A percentile compares a stretch with the other conserved stretches of the same genome.
These are phyloP conservation scores for Cordyceps cicadae DNA, from an alignment of 2,329 filamentous ascomycete species.

Conservation along the genomic window DNA sequence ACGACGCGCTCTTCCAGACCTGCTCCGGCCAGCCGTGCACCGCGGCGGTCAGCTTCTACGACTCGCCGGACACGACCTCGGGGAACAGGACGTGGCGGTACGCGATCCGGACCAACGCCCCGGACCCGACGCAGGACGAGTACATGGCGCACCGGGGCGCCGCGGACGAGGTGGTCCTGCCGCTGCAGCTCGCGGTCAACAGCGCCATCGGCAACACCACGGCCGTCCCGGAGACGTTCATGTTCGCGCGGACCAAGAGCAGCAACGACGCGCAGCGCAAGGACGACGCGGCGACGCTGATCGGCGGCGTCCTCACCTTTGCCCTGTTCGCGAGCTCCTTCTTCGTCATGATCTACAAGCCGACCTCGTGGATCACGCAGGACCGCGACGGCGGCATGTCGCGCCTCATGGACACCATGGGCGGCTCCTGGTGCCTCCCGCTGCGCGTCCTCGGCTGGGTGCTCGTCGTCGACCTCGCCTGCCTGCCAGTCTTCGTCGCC, in stretches of 20 bases:
- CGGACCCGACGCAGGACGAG: slow-evolving; percentile 36
- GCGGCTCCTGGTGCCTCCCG: slow-evolving; percentile 29
- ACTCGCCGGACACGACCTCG: slow-evolving; percentile 21
- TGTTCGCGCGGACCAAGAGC: slow-evolving; percentile 15
- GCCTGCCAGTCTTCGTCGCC: slow-evolving; percentile 32
- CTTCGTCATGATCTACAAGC: slow-evolving; percentile 11
- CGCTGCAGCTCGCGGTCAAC: slow-evolving; percentile 27
- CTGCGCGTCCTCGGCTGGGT: slow-evolving; percentile 22
- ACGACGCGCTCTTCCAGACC: slow-evolving; percentile 13
- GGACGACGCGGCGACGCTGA: background rate
- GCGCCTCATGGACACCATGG: slow-evolving; percentile 31
- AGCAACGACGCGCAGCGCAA: background rate
- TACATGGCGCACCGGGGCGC: slow-evolving; percentile 17
- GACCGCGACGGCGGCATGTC: slow-evolving; percentile 26
- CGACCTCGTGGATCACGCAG: slow-evolving; percentile 17
- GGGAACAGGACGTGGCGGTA: slow-evolving; percentile 22
- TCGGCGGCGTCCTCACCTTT: slow-evolving; percentile 16
- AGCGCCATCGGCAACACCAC: slow-evolving; percentile 23
- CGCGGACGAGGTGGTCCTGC: slow-evolving; percentile 18
- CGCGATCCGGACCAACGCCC: slow-evolving; percentile 20
- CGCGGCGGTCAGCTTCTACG: slow-evolving; percentile 22
- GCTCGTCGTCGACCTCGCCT: slow-evolving; percentile 19
- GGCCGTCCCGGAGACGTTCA: slow-evolving; percentile 9
- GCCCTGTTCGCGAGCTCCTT: slow-evolving; percentile 6
- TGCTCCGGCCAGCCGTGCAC: slow-evolving; percentile 20